These are phyloP conservation scores for Ceratobasidium sp. DNA, from an alignment of 1,284 basidiomycete species.

Conservation along the genomic window DNA sequence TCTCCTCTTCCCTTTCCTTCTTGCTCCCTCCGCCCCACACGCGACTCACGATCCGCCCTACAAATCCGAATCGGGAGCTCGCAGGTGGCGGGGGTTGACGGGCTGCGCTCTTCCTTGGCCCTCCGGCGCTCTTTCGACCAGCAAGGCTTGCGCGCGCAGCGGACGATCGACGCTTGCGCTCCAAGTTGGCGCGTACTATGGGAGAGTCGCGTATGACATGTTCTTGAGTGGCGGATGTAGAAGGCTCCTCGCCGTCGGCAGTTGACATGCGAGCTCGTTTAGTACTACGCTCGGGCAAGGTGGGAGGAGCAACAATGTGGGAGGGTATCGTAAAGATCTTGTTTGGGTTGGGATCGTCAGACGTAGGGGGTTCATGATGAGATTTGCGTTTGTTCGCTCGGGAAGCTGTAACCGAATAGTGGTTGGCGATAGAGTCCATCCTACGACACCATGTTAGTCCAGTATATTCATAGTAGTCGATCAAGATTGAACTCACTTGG, in stretches of 20 bases:
- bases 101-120: background rate
- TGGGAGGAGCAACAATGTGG: constrained; percentile 2
- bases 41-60: constrained; percentile 27
- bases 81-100: background rate
- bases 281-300: constrained; percentile 14
- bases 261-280: constrained; percentile 36
- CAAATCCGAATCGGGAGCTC: constrained; percentile 15
- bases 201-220: constrained; percentile 22
- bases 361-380: constrained; percentile 12
- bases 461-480: background rate
- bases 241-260: constrained; percentile 1
- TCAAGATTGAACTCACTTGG: constrained; percentile 51
- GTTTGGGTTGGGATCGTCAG: constrained; percentile 11
- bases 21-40: constrained; percentile 33
- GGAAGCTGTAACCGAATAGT: constrained; percentile 61
- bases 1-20: constrained; percentile 18
- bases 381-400: constrained; percentile 47
- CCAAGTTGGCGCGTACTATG: constrained; percentile 15
- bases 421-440: constrained; percentile 77
- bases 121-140: constrained; percentile 22
- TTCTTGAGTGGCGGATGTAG: background rate
- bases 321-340: constrained; percentile 26
- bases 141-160: constrained; percentile 10
- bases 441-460: constrained; percentile 22
- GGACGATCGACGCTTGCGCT: constrained; percentile 20